phyloP scores from a whole-genome alignment of 129 eudicot genomes.

The Pittosporum tobira region DNA sequence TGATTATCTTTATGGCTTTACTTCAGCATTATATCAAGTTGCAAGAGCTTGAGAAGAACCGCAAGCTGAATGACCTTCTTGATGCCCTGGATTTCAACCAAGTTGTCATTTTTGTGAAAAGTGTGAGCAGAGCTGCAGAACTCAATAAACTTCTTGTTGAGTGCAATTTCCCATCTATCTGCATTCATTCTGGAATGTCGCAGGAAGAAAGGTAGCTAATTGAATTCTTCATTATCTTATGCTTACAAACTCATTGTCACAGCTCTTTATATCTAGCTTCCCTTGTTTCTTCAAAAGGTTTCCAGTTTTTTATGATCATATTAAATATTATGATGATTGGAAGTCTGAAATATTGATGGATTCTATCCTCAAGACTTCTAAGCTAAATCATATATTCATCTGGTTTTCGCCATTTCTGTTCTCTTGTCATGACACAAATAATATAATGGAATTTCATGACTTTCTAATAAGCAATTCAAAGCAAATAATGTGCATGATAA shows the following conservation, averaged over 20 bases:
- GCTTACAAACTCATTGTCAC: not conserved
- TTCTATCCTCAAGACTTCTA: too few relatives aligned
- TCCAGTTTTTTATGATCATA: not conserved
- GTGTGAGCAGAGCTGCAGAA: constrained; percentile 91
- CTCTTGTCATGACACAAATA: too few relatives aligned
- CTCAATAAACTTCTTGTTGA: constrained; percentile 78
- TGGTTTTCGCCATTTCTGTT: too few relatives aligned
- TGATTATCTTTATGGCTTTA: not conserved
- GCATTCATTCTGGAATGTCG: constrained; percentile 95
- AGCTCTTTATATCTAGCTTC: too few relatives aligned
- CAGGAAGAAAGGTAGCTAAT: constrained; percentile 82
- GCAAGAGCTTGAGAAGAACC: constrained; percentile 80
- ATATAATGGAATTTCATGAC: too few relatives aligned
- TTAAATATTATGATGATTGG: not conserved
- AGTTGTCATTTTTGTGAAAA: constrained; percentile 89
- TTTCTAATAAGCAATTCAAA: too few relatives aligned
- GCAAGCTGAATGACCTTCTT: constrained; percentile 82
- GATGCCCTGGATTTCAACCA: constrained; percentile 94
- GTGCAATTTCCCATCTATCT: constrained; percentile 89
- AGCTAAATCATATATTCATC: too few relatives aligned
- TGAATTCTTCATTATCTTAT: too few relatives aligned
- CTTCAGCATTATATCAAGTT: constrained; percentile 87
- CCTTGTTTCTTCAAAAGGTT: not conserved
- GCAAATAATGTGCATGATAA: too few relatives aligned
- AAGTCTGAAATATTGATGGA: too few relatives aligned